These are phyloP conservation scores for Capsicum chinense DNA, from an alignment of 257 asterid genomes.

Conservation along the genomic window DNA sequence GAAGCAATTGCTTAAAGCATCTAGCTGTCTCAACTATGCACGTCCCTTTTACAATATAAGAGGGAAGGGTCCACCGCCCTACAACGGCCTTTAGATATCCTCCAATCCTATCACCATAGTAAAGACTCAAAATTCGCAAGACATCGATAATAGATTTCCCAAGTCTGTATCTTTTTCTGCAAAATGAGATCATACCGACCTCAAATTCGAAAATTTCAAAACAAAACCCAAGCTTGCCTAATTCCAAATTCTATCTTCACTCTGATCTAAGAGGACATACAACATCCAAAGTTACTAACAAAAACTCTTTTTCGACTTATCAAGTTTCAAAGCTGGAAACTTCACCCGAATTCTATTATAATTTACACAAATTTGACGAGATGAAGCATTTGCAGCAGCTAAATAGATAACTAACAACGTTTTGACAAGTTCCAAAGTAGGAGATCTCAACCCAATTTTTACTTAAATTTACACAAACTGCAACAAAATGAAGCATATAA, in stretches of 20 bases:
- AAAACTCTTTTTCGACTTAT: not conserved
- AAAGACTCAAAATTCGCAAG: no score
- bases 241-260: not conserved
- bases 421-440: no score
- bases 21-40: not conserved
- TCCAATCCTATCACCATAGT: no score
- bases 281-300: not conserved
- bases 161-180: not conserved
- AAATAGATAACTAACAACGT: not conserved
- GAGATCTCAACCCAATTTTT: no score
- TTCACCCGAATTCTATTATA: not conserved
- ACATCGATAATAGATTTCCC: not conserved
- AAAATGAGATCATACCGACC: not conserved
- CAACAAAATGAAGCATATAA: no score
- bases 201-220: not conserved
- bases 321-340: not conserved
- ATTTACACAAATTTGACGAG: not conserved
- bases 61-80: not conserved
- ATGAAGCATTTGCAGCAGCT: not conserved
- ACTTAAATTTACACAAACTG: no score
- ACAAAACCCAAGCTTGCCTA: slow-evolving; percentile 15
- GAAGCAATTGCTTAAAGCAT: not conserved
- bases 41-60: not conserved
- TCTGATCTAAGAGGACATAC: not conserved
- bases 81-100: no score